phyloP scores from a whole-genome alignment of 2,329 filamentous ascomycete genomes.

The Trichoderma citrinoviride region DNA sequence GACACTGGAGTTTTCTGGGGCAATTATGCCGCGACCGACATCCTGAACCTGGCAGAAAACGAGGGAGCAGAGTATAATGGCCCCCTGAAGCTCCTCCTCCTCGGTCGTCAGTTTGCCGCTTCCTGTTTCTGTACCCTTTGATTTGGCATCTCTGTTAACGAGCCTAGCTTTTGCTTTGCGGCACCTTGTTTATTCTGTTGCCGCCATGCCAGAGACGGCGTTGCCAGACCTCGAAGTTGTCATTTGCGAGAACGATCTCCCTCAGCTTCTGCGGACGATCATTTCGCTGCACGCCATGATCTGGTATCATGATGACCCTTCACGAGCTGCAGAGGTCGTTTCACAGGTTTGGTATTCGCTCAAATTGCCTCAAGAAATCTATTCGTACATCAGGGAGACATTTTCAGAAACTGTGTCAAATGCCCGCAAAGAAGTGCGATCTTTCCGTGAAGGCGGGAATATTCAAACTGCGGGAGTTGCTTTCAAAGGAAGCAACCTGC shows the following conservation, averaged over 20 bases:
- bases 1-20: constrained; percentile 22
- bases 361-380: constrained; percentile 21
- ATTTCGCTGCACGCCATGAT: constrained; percentile 22
- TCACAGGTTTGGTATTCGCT: constrained; percentile 32
- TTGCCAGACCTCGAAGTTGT: constrained; percentile 21
- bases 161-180: constrained; percentile 26
- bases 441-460: no score
- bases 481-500: no score
- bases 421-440: no score
- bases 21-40: constrained; percentile 28
- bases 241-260: constrained; percentile 15
- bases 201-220: constrained; percentile 26
- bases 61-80: constrained; percentile 29
- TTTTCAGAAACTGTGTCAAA: background rate
- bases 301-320: constrained; percentile 7
- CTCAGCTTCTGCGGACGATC: constrained; percentile 17
- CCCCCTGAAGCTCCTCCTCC: constrained; percentile 26
- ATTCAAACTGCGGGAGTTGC: no score
- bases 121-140: background rate
- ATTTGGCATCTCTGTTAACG: background rate
- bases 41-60: constrained; percentile 30
- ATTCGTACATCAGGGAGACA: background rate
- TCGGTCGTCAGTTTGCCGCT: constrained; percentile 24
- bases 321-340: constrained; percentile 27
- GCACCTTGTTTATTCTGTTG: constrained; percentile 30